A percentile compares a stretch with the other conserved stretches of the same genome.
Conservation (phyloP, 2,329 filamentous ascomycete genomes). For the Epichloe scottii region DNA sequence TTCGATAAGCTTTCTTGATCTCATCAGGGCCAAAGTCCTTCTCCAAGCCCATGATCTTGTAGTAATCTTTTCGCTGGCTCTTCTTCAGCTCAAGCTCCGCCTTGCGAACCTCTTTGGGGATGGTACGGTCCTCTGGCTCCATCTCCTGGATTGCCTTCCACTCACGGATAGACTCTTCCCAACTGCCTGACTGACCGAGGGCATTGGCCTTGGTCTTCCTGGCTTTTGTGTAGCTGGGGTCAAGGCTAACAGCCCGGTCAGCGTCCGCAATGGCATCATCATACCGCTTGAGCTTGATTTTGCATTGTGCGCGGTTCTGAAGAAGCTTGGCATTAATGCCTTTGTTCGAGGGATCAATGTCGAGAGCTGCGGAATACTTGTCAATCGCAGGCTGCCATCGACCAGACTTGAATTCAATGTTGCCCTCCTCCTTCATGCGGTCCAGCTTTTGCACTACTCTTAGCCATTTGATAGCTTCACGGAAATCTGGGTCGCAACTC, state of each 20-base stretch:
- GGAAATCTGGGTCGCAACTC: slow-evolving; percentile 83
- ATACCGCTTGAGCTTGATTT: slow-evolving; percentile 73
- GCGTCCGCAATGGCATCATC: slow-evolving; percentile 74
- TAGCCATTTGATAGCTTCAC: slow-evolving; percentile 76
- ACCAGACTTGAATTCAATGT: slow-evolving; percentile 76
- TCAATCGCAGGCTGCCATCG: slow-evolving; percentile 70
- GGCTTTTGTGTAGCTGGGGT: slow-evolving; percentile 78
- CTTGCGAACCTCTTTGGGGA: slow-evolving; percentile 73
- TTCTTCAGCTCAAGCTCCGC: slow-evolving; percentile 97
- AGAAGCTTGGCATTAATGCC: slow-evolving; percentile 89
- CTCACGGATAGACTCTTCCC: slow-evolving; percentile 84
- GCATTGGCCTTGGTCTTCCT: slow-evolving; percentile 91
- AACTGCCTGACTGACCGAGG: slow-evolving; percentile 69
- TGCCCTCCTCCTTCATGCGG: slow-evolving; percentile 88
- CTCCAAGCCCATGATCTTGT: slow-evolving; percentile 83
- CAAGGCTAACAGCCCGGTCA: slow-evolving; percentile 68
- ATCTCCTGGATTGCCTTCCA: slow-evolving; percentile 77
- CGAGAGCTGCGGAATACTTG: slow-evolving; percentile 71
- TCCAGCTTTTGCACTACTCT: slow-evolving; percentile 85
- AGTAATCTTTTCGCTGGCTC: slow-evolving; percentile 94
- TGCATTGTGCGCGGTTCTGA: slow-evolving; percentile 83
- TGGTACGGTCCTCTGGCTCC: slow-evolving; percentile 67
- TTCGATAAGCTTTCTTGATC: slow-evolving; percentile 96
- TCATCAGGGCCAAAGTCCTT: slow-evolving; percentile 75
- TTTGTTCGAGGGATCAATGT: slow-evolving; percentile 78